Conservation (phyloP, 78 protist genomes). For the Emiliania huxleyi region DNA sequence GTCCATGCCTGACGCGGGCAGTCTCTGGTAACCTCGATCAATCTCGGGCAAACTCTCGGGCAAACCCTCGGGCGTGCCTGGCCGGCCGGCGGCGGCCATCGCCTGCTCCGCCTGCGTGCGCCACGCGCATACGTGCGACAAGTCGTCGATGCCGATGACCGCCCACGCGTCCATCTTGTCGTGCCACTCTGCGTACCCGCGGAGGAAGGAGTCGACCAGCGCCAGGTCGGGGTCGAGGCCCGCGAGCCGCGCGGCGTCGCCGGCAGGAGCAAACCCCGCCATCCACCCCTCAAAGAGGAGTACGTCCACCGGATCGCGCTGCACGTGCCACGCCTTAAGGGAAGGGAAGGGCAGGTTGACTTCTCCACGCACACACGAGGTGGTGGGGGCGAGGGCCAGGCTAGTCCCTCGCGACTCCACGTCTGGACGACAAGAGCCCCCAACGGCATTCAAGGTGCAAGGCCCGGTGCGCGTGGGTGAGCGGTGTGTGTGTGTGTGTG, state of each 20-base stretch:
- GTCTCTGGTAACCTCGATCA: too few relatives aligned
- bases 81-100: neutral
- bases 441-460: too few relatives aligned
- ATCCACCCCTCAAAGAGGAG: constrained; percentile 5
- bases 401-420: too few relatives aligned
- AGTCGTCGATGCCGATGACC: neutral
- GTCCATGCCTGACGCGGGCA: too few relatives aligned
- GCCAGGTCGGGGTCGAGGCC: neutral
- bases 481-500: too few relatives aligned
- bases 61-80: neutral
- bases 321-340: neutral
- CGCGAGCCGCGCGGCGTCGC: neutral
- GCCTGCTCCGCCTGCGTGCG: neutral
- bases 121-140: neutral
- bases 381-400: too few relatives aligned
- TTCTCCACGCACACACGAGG: too few relatives aligned
- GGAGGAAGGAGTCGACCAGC: neutral
- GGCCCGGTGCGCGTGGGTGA: too few relatives aligned
- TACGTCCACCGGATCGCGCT: neutral
- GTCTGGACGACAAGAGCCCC: too few relatives aligned
- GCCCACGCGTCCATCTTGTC: neutral
- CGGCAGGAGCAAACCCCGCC: neutral
- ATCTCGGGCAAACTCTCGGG: too few relatives aligned
- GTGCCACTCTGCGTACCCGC: neutral
- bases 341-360: too few relatives aligned